These are phyloP conservation scores for Ophiostoma novo-ulmi DNA, from an alignment of 2,329 filamentous ascomycete species.

Conservation along the genomic window DNA sequence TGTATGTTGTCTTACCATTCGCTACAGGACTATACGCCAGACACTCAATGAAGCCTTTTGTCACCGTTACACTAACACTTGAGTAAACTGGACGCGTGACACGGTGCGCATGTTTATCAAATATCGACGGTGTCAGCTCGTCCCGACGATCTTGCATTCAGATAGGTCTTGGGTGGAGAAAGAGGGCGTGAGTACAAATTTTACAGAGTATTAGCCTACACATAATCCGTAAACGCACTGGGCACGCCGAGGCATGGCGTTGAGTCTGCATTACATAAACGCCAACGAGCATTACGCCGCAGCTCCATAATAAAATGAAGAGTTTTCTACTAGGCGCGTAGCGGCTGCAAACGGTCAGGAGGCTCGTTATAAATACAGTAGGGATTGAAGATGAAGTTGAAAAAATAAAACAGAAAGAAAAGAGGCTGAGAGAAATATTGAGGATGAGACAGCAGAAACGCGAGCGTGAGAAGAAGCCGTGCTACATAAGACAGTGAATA, in stretches of 20 bases:
- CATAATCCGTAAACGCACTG: not conserved
- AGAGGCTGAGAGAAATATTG: not conserved
- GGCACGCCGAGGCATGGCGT: not conserved
- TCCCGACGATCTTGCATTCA: not conserved
- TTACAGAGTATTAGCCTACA: not conserved
- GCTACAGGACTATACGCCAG: too few species aligned
- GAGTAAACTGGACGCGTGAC: not conserved
- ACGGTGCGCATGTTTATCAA: constrained; percentile 3
- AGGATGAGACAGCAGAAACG: not conserved
- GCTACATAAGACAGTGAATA: not conserved
- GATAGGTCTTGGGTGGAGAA: not conserved
- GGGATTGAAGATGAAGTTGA: not conserved
- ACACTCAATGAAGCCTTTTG: too few species aligned
- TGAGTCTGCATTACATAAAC: not conserved
- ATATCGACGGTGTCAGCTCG: not conserved
- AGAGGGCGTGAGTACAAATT: not conserved
- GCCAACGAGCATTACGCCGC: not conserved
- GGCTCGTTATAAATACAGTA: not conserved
- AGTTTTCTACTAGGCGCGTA: not conserved
- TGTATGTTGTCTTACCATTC: not conserved
- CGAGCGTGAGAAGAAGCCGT: not conserved
- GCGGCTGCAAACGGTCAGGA: not conserved
- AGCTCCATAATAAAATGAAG: constrained; percentile 8
- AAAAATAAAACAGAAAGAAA: not conserved
- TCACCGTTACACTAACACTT: not conserved